Conservation (phyloP, 805 yeast species). For the Tetrapisispora arboricola region DNA sequence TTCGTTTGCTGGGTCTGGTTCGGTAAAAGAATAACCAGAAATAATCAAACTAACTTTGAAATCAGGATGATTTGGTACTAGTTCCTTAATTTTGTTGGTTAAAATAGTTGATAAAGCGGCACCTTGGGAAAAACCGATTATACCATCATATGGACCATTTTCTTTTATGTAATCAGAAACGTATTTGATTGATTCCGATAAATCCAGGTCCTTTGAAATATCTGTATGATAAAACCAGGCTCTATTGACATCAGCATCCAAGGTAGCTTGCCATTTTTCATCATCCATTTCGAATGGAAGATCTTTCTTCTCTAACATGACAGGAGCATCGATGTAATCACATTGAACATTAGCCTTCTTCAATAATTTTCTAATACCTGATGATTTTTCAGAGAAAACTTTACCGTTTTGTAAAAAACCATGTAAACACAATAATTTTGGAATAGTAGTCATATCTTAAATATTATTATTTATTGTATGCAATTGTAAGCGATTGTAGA, state of each 20-base stretch:
- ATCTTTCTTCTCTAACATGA: constrained; percentile 52
- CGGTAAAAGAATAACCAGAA: constrained; percentile 52
- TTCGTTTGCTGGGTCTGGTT: constrained; percentile 28
- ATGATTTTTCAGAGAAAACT: constrained; percentile 76
- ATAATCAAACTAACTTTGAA: constrained; percentile 69
- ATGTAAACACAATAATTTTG: constrained; percentile 72
- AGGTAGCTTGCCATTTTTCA: constrained; percentile 39
- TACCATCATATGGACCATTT: constrained; percentile 79
- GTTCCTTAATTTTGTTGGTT: constrained; percentile 45
- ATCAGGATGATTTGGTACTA: constrained; percentile 37
- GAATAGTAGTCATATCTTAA: constrained; percentile 14
- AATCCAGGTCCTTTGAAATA: constrained; percentile 36
- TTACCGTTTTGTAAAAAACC: constrained; percentile 84
- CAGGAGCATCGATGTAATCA: constrained; percentile 73
- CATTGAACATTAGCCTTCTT: constrained; percentile 55
- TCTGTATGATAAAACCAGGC: constrained; percentile 72
- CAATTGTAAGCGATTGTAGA: too few species aligned
- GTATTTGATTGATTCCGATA: constrained; percentile 42
- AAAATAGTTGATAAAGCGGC: constrained; percentile 76
- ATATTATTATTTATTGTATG: background rate
- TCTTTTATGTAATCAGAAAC: constrained; percentile 42
- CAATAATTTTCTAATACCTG: constrained; percentile 75
- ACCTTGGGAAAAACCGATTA: constrained; percentile 91
- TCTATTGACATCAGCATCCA: constrained; percentile 36
- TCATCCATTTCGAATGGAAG: constrained; percentile 60